These are phyloP conservation scores for Lepidium africanum DNA, from an alignment of 345 rosid genomes.

Conservation along the genomic window DNA sequence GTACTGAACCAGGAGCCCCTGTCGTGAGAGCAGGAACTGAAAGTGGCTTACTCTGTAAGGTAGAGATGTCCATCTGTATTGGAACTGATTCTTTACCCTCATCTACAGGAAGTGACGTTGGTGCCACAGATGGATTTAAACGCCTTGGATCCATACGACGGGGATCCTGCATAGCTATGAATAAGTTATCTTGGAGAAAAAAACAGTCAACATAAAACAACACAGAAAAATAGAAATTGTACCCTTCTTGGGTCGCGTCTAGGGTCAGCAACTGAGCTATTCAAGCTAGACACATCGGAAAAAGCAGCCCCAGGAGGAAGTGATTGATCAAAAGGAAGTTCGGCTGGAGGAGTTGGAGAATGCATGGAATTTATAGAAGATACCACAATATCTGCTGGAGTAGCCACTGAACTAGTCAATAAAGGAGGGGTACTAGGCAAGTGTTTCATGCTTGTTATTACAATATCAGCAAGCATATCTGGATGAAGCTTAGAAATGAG, in stretches of 20 bases:
- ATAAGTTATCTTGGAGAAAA: constrained; percentile 21
- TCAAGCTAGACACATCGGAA: constrained; percentile 42
- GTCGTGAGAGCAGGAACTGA: constrained; percentile 29
- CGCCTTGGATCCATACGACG: constrained; percentile 97
- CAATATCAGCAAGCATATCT: constrained; percentile 96
- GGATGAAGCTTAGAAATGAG: constrained; percentile 91
- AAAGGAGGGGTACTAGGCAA: constrained; percentile 68
- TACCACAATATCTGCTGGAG: constrained; percentile 38
- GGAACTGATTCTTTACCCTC: constrained; percentile 41
- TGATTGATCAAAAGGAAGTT: constrained; percentile 34
- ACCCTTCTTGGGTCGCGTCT: constrained; percentile 98
- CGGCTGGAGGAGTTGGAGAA: constrained; percentile 39
- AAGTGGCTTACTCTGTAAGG: constrained; percentile 39
- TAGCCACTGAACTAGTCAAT: constrained; percentile 41
- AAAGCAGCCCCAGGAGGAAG: constrained; percentile 31
- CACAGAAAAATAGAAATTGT: constrained; percentile 18
- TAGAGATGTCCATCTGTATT: constrained; percentile 45
- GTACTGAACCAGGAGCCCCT: constrained; percentile 35
- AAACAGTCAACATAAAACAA: constrained; percentile 6
- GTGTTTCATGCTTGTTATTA: constrained; percentile 89
- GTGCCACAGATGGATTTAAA: constrained; percentile 38
- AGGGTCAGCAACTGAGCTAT: constrained; percentile 46
- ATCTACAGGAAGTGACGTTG: constrained; percentile 30
- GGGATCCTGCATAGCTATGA: constrained; percentile 65
- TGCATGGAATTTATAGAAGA: constrained; percentile 34